Evolutionary conservation across 164 flowering plant species (phyloP).

Genomic region (Tinospora cordifolia): DNA sequence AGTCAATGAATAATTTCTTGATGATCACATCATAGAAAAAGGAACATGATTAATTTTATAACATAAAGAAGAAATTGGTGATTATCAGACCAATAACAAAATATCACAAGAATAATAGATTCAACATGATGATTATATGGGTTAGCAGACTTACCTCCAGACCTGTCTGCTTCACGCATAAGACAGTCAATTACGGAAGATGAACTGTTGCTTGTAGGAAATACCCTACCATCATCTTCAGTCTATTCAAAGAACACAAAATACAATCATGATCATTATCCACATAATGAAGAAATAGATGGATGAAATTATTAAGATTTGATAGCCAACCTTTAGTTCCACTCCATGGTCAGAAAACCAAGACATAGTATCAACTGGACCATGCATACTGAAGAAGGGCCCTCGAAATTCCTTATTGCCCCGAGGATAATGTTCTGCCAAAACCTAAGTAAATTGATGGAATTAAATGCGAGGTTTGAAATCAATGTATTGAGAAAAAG

Average conservation of each 20-base stretch:
- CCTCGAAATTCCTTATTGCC: constrained; percentile 83
- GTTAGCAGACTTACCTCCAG: constrained; percentile 49
- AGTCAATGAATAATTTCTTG: not conserved
- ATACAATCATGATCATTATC: constrained; percentile 1
- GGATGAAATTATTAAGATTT: constrained; percentile 7
- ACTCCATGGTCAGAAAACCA: constrained; percentile 91
- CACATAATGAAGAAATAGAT: constrained; percentile 4
- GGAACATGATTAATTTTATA: not conserved
- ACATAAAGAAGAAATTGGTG: not conserved
- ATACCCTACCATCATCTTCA: constrained; percentile 93
- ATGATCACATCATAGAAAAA: not conserved
- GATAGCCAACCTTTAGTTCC: constrained; percentile 58
- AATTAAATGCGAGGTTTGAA: not conserved
- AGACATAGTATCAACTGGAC: constrained; percentile 86
- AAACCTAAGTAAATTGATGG: constrained; percentile 31
- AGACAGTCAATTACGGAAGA: constrained; percentile 86
- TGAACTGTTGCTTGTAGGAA: constrained; percentile 79
- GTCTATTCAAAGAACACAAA: constrained; percentile 30
- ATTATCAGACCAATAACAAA: not conserved
- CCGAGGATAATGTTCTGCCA: constrained; percentile 87
- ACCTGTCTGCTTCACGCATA: constrained; percentile 50
- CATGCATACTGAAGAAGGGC: constrained; percentile 71
- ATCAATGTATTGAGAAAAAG: not conserved
- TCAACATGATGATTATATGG: not conserved
- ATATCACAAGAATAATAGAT: not conserved